These are phyloP conservation scores for Trametes coccinea DNA, from an alignment of 768 basidiomycete species.

Conservation along the genomic window DNA sequence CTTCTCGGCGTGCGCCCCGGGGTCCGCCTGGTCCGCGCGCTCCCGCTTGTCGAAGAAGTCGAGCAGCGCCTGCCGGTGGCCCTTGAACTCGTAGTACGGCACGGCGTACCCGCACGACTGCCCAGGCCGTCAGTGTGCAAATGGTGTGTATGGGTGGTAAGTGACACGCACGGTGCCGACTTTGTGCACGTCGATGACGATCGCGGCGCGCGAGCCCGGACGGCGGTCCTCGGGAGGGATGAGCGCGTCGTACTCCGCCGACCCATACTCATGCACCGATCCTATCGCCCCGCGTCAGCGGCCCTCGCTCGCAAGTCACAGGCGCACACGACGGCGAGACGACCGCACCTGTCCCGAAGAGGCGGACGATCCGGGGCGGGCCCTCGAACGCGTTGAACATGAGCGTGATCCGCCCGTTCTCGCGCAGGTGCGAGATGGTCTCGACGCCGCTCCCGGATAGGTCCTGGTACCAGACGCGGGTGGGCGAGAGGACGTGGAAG, in stretches of 20 bases:
- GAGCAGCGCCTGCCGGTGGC: constrained; percentile 54
- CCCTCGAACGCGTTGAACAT: constrained; percentile 64
- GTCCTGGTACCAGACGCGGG: constrained; percentile 73
- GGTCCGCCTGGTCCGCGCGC: constrained; percentile 37
- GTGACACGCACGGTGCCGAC: constrained; percentile 46
- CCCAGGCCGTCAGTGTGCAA: constrained; percentile 24
- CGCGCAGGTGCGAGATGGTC: constrained; percentile 61
- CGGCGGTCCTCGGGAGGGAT: constrained; percentile 48
- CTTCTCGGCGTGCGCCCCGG: constrained; percentile 29
- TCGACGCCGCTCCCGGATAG: constrained; percentile 68
- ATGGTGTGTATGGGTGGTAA: constrained; percentile 3
- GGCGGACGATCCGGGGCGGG: constrained; percentile 55
- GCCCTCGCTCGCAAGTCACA: not conserved
- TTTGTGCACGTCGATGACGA: constrained; percentile 61
- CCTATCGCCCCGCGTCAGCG: constrained; percentile 38
- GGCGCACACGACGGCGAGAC: not conserved
- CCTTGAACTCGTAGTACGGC: constrained; percentile 58
- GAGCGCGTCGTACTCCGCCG: constrained; percentile 56
- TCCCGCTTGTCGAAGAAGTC: constrained; percentile 49
- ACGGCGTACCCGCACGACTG: constrained; percentile 71
- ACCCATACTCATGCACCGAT: constrained; percentile 60
- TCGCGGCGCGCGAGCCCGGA: constrained; percentile 59
- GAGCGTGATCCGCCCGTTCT: constrained; percentile 63
- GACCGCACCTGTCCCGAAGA: constrained; percentile 56
- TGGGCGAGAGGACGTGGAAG: constrained; percentile 58